A percentile compares a stretch with the other conserved stretches of the same genome.
Evolutionary conservation across 169 alveolate species (phyloP).

Genomic region (Cryptosporidium sp.): DNA sequence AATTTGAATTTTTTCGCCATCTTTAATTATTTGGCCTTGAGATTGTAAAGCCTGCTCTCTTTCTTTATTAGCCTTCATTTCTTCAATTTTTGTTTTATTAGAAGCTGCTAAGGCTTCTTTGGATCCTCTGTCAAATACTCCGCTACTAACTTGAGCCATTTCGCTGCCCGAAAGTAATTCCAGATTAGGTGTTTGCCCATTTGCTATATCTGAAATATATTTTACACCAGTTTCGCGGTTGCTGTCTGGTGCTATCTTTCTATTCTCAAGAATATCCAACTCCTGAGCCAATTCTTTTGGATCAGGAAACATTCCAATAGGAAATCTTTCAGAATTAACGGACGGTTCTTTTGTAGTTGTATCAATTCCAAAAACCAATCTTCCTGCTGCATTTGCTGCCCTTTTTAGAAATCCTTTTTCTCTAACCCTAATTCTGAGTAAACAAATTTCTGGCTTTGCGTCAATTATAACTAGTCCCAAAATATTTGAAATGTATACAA

Average conservation of each 20-base stretch:
- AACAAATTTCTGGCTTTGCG: background rate
- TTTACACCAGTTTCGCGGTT: constrained; percentile 9
- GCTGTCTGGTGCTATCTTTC: background rate
- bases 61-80: constrained; percentile 21
- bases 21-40: constrained; percentile 30
- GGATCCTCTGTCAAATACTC: constrained; percentile 49
- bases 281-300: constrained; percentile 45
- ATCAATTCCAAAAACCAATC: constrained; percentile 46
- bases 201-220: constrained; percentile 13
- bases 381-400: constrained; percentile 59
- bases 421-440: constrained; percentile 3
- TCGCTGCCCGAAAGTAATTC: background rate
- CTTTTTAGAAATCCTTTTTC: constrained; percentile 61
- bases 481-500: background rate
- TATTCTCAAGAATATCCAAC: constrained; percentile 21
- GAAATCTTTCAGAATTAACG: constrained; percentile 35
- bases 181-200: constrained; percentile 38
- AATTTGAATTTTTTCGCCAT: constrained; percentile 20
- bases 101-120: background rate
- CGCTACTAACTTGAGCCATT: constrained; percentile 46
- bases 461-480: background rate
- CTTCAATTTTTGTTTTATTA: constrained; percentile 1
- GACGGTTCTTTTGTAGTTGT: constrained; percentile 1
- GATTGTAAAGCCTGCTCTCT: constrained; percentile 54
- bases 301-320: constrained; percentile 61